Evolutionary conservation across 169 alveolate species (phyloP), one percentile per base, ranked within the genome.

Genomic region (Eimeria sp.): DNA sequence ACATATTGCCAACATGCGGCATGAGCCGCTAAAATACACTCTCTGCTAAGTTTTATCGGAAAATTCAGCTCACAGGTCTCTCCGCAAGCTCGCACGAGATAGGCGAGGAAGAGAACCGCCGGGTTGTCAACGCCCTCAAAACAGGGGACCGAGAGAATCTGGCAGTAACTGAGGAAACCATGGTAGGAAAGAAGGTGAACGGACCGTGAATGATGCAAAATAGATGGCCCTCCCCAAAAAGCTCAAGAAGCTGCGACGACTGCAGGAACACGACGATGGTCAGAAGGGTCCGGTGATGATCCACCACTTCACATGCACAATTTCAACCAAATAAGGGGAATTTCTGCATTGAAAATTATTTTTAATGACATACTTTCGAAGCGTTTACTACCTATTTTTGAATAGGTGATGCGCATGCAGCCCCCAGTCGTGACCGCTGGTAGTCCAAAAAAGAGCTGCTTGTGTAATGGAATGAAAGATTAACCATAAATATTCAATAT

Each of bases 101-200:
- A 25, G 88, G 88, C 70, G 88, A 78, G n/a, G 88, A 51, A 13
- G 22, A 78, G 61, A 54, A 14, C 45, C 67, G 45, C 45, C 65
- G 88, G 25, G 47, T 49, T 14, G 22, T 10, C 67, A 78, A 78
- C 45, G 25, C 47, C 88, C 47, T 49, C 67, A 78, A 78, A 20
- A 47, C 67, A 51, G 43, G 88, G 61, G 70, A 47, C 14, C 43
- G 43, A 20, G 45, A 78, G 45, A 78, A 22, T 49, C 88, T 78
- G 9, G 45, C 3, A n/a, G 47, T 43, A 49, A 27, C 65, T 0
- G 47, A 40, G 3, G 47, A 20, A 7, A 67, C 3, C 67, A 78
- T 45, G 0, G 20, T 78, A 18, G 27, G 7, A 49, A 6, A 47
- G 4, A 10, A 78, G 49, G 11, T 0, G 70, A 0, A 78, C 67